Evolutionary conservation across 495 filamentous ascomycete genomes (phyloP).

Genomic region (Penicillium waksmanii): DNA sequence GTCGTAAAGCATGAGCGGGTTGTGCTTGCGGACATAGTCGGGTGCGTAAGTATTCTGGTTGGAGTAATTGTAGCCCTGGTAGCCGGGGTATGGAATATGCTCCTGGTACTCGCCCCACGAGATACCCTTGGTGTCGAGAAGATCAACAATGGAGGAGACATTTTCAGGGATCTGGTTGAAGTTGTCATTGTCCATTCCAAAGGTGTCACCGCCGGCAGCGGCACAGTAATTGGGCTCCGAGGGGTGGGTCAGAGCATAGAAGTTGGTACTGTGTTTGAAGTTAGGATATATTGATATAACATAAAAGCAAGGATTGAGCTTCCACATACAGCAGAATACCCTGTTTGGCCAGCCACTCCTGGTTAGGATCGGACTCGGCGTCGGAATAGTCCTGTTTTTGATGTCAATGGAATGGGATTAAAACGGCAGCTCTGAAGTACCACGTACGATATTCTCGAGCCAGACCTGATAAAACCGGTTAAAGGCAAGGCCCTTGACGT

Average conservation of each 20-base stretch:
- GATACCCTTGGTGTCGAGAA: conserved; percentile 68
- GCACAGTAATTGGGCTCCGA: conserved; percentile 75
- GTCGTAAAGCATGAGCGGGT: conserved; percentile 64
- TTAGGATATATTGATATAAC: neutral
- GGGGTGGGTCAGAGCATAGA: conserved; percentile 65
- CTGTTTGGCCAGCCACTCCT: conserved; percentile 58
- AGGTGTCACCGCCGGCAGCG: conserved; percentile 64
- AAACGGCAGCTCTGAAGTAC: neutral
- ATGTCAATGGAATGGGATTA: neutral
- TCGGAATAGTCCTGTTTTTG: conserved; percentile 55
- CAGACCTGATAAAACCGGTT: conserved; percentile 70
- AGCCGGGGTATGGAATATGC: conserved; percentile 68
- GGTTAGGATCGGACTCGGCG: conserved; percentile 52
- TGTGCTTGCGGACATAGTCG: conserved; percentile 78
- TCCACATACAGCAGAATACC: conserved; percentile 56
- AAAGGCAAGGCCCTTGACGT: conserved; percentile 66
- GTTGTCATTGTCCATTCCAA: conserved; percentile 70
- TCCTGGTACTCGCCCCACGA: conserved; percentile 74
- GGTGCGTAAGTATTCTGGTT: conserved; percentile 55
- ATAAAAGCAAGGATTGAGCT: neutral
- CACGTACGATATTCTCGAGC: conserved; percentile 70
- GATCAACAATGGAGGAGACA: conserved; percentile 67
- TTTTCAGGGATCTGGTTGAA: conserved; percentile 59
- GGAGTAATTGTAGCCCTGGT: conserved; percentile 57
- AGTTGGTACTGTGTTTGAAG: conserved; percentile 50